A percentile compares a stretch with the other conserved stretches of the same genome.
Evolutionary conservation across 108 stramenopile species (phyloP).

Genomic region (Nitzschia sp.): DNA sequence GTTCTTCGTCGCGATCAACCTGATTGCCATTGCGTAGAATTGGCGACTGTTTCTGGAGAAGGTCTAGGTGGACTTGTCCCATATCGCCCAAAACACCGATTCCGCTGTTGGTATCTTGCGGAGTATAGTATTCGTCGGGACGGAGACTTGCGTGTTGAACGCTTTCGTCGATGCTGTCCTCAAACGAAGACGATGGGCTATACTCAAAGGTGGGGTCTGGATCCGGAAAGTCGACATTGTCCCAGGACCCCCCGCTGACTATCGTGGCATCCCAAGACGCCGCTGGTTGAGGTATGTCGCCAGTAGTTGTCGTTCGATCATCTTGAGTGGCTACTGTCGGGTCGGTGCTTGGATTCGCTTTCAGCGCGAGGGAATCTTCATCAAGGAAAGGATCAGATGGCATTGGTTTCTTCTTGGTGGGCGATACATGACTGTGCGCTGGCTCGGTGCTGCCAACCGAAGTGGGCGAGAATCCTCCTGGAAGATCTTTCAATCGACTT

Average conservation of each 20-base stretch:
- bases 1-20: constrained; percentile 7
- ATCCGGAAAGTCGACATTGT: constrained; percentile 2
- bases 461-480: neutral
- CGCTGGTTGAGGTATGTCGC: neutral
- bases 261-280: constrained; percentile 1
- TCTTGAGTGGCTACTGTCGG: constrained; percentile 9
- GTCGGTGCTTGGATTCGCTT: constrained; percentile 6
- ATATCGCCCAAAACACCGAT: neutral
- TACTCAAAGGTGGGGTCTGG: neutral
- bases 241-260: neutral
- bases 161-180: neutral
- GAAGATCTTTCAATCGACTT: neutral
- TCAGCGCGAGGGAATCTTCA: neutral
- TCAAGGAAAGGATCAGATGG: neutral
- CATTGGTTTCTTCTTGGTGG: neutral
- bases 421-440: neutral
- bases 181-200: constrained; percentile 7
- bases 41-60: neutral
- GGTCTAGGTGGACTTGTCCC: neutral
- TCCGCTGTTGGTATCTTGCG: neutral
- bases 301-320: neutral
- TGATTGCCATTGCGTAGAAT: neutral
- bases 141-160: neutral
- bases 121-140: neutral
- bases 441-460: neutral